phyloP scores from a whole-genome alignment of 2,329 filamentous ascomycete species.

The Fusarium cyanostomum region DNA sequence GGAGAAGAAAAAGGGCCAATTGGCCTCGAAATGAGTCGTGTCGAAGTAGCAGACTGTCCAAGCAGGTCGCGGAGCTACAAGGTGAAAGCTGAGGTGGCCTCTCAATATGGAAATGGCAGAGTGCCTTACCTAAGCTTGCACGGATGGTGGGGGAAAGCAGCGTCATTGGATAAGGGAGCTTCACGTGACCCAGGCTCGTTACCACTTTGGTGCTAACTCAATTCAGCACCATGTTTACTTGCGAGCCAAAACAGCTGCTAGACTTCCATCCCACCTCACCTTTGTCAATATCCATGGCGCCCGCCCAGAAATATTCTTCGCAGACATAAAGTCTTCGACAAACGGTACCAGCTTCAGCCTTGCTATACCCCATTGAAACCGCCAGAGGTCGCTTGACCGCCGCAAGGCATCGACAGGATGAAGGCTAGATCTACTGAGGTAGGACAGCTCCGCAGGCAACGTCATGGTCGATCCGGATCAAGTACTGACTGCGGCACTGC shows the following conservation, averaged over 20 bases:
- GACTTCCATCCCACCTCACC: constrained; percentile 25
- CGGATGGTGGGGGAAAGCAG: constrained; percentile 2
- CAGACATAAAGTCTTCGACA: constrained; percentile 5
- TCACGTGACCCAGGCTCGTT: constrained; percentile 22
- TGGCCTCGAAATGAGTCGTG: constrained; percentile 31
- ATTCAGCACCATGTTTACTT: constrained; percentile 48
- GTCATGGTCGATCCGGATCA: constrained; percentile 32
- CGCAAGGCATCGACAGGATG: constrained; percentile 35
- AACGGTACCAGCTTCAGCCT: neutral
- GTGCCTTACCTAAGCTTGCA: constrained; percentile 37
- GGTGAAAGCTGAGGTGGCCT: constrained; percentile 51
- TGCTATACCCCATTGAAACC: neutral
- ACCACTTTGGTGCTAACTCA: constrained; percentile 25
- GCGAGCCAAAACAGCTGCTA: constrained; percentile 41
- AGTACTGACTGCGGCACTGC: constrained; percentile 29
- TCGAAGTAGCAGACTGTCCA: constrained; percentile 13
- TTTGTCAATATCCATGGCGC: constrained; percentile 15
- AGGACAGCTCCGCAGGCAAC: constrained; percentile 29
- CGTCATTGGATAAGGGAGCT: constrained; percentile 4
- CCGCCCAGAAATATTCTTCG: constrained; percentile 5
- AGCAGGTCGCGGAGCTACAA: constrained; percentile 33
- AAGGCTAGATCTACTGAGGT: constrained; percentile 43
- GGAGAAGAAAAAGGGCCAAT: constrained; percentile 31
- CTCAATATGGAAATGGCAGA: constrained; percentile 29
- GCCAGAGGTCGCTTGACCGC: neutral